phyloP scores from a whole-genome alignment of 2,329 filamentous ascomycete species.

The Macroventuria anomochaeta region DNA sequence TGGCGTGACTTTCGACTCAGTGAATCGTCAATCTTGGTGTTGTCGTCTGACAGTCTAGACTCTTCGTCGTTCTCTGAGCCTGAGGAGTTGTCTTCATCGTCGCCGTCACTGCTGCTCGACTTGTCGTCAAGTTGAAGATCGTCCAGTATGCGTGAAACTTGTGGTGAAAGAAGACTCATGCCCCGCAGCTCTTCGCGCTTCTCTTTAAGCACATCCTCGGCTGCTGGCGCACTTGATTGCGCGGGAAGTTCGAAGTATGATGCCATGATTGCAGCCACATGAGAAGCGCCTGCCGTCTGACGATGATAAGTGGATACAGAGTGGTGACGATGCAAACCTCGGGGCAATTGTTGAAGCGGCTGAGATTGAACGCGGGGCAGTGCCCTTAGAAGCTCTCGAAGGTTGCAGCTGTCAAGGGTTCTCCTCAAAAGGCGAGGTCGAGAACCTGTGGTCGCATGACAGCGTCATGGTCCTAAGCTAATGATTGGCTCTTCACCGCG shows the following conservation, averaged over 20 bases:
- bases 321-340: constrained; percentile 5
- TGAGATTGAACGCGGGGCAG: constrained; percentile 10
- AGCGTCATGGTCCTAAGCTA: constrained; percentile 1
- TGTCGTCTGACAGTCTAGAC: constrained; percentile 9
- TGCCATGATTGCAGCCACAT: constrained; percentile 32
- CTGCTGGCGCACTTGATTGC: constrained; percentile 25
- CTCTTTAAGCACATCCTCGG: constrained; percentile 21
- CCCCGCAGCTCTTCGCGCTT: constrained; percentile 26
- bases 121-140: constrained; percentile 33
- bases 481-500: constrained; percentile 12
- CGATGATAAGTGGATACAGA: constrained; percentile 8
- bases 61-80: constrained; percentile 16
- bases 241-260: constrained; percentile 45
- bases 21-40: constrained; percentile 17
- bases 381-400: constrained; percentile 17
- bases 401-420: constrained; percentile 12
- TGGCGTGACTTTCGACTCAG: constrained; percentile 14
- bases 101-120: constrained; percentile 35
- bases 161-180: constrained; percentile 36
- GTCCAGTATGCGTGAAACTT: constrained; percentile 40
- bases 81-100: constrained; percentile 6
- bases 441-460: constrained; percentile 13
- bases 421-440: constrained; percentile 10
- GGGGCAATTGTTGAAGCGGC: constrained; percentile 11
- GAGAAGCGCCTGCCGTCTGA: constrained; percentile 2